A percentile compares a stretch with the other conserved stretches of the same genome.
Conservation (phyloP, 2,329 filamentous ascomycete genomes). For the Fusarium subtropicale region DNA sequence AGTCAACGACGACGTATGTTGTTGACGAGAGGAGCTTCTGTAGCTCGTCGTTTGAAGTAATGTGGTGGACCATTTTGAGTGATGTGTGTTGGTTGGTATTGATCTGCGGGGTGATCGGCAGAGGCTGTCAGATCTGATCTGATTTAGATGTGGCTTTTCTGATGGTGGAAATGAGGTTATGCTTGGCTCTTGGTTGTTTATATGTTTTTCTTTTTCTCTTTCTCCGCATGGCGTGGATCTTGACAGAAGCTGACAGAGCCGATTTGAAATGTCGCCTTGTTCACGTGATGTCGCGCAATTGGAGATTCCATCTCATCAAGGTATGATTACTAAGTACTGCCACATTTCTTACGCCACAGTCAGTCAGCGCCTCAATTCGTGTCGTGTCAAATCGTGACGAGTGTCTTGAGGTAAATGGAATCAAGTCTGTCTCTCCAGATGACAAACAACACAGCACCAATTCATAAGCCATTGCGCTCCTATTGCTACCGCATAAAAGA, state of each 20-base stretch:
- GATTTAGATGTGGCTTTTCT: not conserved
- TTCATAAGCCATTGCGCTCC: not conserved
- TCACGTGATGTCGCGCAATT: slow-evolving; percentile 43
- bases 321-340: slow-evolving; percentile 2
- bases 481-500: not conserved
- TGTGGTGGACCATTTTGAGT: slow-evolving; percentile 46
- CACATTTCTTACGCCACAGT: slow-evolving; percentile 13
- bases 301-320: slow-evolving; percentile 11
- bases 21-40: slow-evolving; percentile 53
- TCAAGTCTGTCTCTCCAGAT: not conserved
- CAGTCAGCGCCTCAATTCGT: not conserved
- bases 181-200: slow-evolving; percentile 8
- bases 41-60: slow-evolving; percentile 51
- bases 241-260: slow-evolving; percentile 38
- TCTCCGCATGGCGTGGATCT: slow-evolving; percentile 28
- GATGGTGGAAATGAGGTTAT: not conserved
- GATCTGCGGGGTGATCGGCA: slow-evolving; percentile 16
- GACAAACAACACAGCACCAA: not conserved
- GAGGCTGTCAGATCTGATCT: not conserved
- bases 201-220: not conserved
- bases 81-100: slow-evolving; percentile 2
- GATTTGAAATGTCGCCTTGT: slow-evolving; percentile 35
- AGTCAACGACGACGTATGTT: slow-evolving; percentile 60
- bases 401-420: not conserved
- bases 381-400: not conserved